phyloP scores from a whole-genome alignment of 2,329 filamentous ascomycete species.

The Cordyceps javanica region DNA sequence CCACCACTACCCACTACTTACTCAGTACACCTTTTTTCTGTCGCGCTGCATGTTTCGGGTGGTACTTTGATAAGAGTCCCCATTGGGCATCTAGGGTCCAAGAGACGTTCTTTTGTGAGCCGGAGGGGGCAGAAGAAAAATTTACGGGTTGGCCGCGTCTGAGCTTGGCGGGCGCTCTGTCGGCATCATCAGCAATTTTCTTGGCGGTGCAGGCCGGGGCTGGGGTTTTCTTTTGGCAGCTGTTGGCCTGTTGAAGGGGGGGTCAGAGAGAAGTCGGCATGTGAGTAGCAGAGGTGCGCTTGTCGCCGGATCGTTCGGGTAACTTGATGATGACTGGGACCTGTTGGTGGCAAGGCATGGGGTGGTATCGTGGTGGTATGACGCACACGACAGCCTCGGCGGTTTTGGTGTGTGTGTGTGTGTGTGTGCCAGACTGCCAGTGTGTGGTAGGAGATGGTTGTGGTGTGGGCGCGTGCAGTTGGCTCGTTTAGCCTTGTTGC shows the following conservation, averaged over 20 bases:
- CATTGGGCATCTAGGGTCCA: neutral
- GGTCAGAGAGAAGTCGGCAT: too few species aligned
- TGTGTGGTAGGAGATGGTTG: neutral
- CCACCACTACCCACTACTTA: too few species aligned
- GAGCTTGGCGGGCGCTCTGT: too few species aligned
- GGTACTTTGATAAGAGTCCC: conserved; percentile 8
- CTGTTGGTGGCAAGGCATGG: neutral
- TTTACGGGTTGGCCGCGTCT: too few species aligned
- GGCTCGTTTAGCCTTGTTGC: neutral
- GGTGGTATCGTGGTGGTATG: neutral
- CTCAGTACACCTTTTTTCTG: too few species aligned
- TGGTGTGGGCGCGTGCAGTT: neutral
- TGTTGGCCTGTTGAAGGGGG: too few species aligned
- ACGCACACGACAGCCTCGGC: conserved; percentile 5
- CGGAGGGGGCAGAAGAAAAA: neutral
- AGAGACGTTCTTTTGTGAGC: too few species aligned
- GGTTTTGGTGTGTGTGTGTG: neutral
- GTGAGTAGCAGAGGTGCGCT: neutral
- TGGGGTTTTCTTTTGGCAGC: too few species aligned
- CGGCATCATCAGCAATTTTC: too few species aligned
- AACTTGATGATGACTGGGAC: neutral
- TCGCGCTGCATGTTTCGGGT: conserved; percentile 6
- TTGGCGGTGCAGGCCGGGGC: too few species aligned
- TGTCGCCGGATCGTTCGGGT: conserved; percentile 8
- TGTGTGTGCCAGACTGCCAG: too few species aligned